Evolutionary conservation across 495 filamentous ascomycete genomes (phyloP), one percentile per base, ranked within the genome.

Genomic region (Penicillium coffeae): DNA sequence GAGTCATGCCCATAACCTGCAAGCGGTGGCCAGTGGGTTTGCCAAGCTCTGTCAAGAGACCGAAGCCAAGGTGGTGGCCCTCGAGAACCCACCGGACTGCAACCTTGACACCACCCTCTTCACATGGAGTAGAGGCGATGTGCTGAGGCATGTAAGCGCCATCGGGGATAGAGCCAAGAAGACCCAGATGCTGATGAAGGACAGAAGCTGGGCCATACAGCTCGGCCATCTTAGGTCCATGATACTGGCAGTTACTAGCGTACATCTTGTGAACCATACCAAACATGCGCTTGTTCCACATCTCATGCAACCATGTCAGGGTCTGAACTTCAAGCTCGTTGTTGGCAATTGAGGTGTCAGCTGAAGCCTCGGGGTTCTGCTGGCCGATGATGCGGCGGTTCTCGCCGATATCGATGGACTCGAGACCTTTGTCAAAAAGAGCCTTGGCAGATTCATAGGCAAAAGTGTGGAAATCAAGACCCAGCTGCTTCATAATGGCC

Each of bases 91-190:
- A 46, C 3, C 43, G 25, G 0, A 46, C 43, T 2, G 43, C 43
- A 21, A 46, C 43, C 43, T 46, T 46, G 1, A 46, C 43, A 0
- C 43, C 43, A 3, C 43, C 43, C 18, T 46, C 43, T 16, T 46
- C 43, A 9, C 43, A 46, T 1, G 43, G 43, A 0, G 32, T 46
- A 4, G 43, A 46, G 3, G 13, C 15, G 12, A 46, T 46, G 14
- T 46, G 43, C 43, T 46, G 43, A 2, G 43, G 43, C 43, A 46
- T 46, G 15, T 46, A 46, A 8, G 32, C 32, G n/a, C 27, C 43
- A 25, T 46, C 43, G 15, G 43, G 43, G 14, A 46, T 46, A 5
- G 43, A 46, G 5, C 43, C 43, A 13, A 46, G 25, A n/a, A 46
- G 43, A 2, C 32, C 43, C 9, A 46, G 43, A 20, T 46, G 43